Conservation (phyloP, 163 green algal species). For the Chlamydomonas reinhardtii region DNA sequence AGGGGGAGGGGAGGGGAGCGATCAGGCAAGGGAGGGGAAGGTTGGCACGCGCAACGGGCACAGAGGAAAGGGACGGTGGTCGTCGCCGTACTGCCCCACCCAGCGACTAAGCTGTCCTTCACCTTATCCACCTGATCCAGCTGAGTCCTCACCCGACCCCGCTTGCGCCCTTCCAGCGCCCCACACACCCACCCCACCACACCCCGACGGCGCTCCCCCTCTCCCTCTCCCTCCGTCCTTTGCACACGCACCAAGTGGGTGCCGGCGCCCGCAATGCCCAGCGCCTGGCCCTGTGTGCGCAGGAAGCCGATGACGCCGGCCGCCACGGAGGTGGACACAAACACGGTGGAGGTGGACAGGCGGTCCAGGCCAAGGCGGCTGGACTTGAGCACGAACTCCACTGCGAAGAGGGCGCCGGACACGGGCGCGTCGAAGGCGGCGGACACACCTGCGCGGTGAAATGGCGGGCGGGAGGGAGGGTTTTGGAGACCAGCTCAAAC, state of each 20-base stretch:
- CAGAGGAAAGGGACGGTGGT: too few species aligned
- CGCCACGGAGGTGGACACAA: constrained; percentile 66
- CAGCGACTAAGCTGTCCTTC: too few species aligned
- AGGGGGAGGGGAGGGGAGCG: not conserved
- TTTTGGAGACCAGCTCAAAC: not conserved
- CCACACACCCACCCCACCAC: too few species aligned
- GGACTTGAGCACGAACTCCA: constrained; percentile 93
- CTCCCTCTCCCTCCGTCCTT: too few species aligned
- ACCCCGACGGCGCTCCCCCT: too few species aligned
- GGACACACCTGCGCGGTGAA: constrained; percentile 88
- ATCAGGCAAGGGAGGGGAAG: too few species aligned
- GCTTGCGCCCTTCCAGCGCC: too few species aligned
- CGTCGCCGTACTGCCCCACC: too few species aligned
- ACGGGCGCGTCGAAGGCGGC: constrained; percentile 97
- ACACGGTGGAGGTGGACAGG: constrained; percentile 71
- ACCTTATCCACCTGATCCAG: too few species aligned
- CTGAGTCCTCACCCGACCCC: too few species aligned
- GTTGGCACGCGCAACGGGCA: too few species aligned
- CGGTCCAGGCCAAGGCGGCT: constrained; percentile 69
- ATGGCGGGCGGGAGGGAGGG: not conserved
- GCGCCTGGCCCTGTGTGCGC: constrained; percentile 54
- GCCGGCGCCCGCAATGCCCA: constrained; percentile 56
- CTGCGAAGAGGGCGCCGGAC: constrained; percentile 93
- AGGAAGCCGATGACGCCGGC: constrained; percentile 63
- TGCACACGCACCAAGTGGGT: constrained; percentile 56